These are phyloP conservation scores for Colletotrichum viniferum DNA, from an alignment of 2,329 filamentous ascomycete species.

Conservation along the genomic window DNA sequence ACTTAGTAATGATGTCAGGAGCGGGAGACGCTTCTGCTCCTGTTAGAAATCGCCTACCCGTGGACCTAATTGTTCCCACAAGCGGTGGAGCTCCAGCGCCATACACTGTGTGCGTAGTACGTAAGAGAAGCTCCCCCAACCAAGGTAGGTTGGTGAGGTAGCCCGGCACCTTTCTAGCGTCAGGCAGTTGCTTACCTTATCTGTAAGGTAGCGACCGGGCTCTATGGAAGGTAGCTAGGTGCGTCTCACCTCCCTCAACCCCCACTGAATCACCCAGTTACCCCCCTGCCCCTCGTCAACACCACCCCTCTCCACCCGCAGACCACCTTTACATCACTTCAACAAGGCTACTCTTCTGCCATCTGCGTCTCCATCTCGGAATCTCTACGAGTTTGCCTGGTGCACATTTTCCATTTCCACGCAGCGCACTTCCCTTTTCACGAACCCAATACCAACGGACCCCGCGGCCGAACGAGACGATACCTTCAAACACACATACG, in stretches of 20 bases:
- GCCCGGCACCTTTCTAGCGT: background rate
- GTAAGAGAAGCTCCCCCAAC: too few relatives aligned
- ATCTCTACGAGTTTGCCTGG: slow-evolving; percentile 13
- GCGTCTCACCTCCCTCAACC: background rate
- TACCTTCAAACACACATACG: background rate
- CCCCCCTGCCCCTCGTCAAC: slow-evolving; percentile 4
- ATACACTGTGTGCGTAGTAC: background rate
- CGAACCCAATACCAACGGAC: slow-evolving; percentile 7
- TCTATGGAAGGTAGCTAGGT: background rate
- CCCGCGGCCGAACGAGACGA: background rate
- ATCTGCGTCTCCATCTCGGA: background rate
- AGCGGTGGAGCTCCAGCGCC: background rate
- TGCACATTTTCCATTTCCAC: background rate
- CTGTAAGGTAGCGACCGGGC: too few relatives aligned
- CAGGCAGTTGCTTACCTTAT: background rate
- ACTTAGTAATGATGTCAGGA: background rate
- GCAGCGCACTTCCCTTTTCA: slow-evolving; percentile 27
- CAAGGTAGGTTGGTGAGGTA: background rate
- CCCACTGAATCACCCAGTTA: background rate
- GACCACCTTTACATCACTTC: slow-evolving; percentile 17
- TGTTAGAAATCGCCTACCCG: background rate
- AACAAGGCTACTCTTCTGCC: slow-evolving; percentile 10
- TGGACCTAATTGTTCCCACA: background rate
- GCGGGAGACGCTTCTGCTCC: background rate
- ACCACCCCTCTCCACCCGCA: background rate